Evolutionary conservation across 2,329 filamentous ascomycete genomes (phyloP).

Genomic region (Leptographium radiaticola): DNA sequence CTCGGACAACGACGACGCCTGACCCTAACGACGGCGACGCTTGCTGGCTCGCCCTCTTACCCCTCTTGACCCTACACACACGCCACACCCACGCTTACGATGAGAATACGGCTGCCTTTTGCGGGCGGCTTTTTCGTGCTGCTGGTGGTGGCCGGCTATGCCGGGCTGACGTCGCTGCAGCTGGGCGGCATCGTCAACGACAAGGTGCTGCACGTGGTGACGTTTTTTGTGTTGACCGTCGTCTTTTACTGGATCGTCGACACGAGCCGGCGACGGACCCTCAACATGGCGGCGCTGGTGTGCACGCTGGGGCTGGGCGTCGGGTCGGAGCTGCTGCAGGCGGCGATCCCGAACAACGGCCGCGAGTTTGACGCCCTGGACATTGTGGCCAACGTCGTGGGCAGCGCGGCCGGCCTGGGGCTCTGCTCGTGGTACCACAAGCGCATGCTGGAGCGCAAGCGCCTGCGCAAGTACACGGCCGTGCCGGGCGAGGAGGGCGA

Average conservation of each 20-base stretch:
- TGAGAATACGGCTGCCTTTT: constrained; percentile 82
- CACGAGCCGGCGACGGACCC: constrained; percentile 68
- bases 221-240: constrained; percentile 80
- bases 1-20: too few relatives aligned
- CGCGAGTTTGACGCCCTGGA: constrained; percentile 67
- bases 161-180: constrained; percentile 58
- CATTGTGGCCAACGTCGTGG: constrained; percentile 75
- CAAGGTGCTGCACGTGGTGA: constrained; percentile 75
- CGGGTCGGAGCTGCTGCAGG: constrained; percentile 65
- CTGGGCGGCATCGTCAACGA: constrained; percentile 57
- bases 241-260: constrained; percentile 97
- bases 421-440: constrained; percentile 87
- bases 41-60: too few relatives aligned
- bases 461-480: constrained; percentile 58
- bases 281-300: constrained; percentile 70
- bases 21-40: too few relatives aligned
- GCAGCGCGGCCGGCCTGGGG: constrained; percentile 57
- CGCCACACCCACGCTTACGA: constrained; percentile 21
- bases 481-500: constrained; percentile 58
- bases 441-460: constrained; percentile 82
- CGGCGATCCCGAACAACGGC: constrained; percentile 54
- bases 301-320: constrained; percentile 62
- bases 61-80: background rate
- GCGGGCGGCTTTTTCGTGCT: constrained; percentile 62
- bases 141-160: constrained; percentile 62